phyloP scores from a whole-genome alignment of 306 rosid species.

The Lathyrus tuberosus region DNA sequence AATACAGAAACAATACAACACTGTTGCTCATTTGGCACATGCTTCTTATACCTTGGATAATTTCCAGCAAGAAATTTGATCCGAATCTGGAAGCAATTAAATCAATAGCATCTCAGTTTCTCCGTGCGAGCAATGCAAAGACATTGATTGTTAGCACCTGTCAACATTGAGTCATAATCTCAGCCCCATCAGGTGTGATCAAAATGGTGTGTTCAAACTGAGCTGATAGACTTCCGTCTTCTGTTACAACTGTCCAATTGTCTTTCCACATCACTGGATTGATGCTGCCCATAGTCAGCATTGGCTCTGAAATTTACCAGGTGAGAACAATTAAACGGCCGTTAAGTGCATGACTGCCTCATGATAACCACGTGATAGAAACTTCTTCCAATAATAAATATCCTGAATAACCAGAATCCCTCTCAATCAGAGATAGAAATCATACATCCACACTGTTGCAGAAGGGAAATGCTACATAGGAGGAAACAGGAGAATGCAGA shows the following conservation, averaged over 20 bases:
- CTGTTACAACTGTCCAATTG: slow-evolving; percentile 90
- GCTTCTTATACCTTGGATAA: slow-evolving; percentile 1
- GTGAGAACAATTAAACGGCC: slow-evolving; percentile 5
- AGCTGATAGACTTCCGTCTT: slow-evolving; percentile 89
- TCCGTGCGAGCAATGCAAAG: slow-evolving; percentile 1
- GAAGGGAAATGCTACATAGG: too few relatives aligned
- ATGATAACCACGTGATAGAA: neutral
- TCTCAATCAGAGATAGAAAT: too few relatives aligned
- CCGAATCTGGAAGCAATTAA: slow-evolving; percentile 39
- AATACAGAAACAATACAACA: slow-evolving; percentile 29
- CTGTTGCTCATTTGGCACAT: slow-evolving; percentile 35
- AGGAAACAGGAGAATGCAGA: too few relatives aligned
- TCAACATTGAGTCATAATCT: slow-evolving; percentile 78
- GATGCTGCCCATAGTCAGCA: slow-evolving; percentile 88
- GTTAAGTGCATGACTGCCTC: slow-evolving; percentile 1
- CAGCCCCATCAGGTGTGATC: slow-evolving; percentile 78
- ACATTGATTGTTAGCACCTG: slow-evolving; percentile 33
- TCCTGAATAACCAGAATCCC: too few relatives aligned
- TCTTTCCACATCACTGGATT: slow-evolving; percentile 89
- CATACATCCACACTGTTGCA: too few relatives aligned
- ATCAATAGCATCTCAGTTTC: slow-evolving; percentile 36
- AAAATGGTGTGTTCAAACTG: slow-evolving; percentile 95
- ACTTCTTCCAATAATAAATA: too few relatives aligned
- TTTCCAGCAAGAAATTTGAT: slow-evolving; percentile 31
- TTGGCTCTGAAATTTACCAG: slow-evolving; percentile 61